Evolutionary conservation across 345 rosid genomes (phyloP), one percentile per base, ranked within the genome.

Genomic region (Euphorbia tirucalli): DNA sequence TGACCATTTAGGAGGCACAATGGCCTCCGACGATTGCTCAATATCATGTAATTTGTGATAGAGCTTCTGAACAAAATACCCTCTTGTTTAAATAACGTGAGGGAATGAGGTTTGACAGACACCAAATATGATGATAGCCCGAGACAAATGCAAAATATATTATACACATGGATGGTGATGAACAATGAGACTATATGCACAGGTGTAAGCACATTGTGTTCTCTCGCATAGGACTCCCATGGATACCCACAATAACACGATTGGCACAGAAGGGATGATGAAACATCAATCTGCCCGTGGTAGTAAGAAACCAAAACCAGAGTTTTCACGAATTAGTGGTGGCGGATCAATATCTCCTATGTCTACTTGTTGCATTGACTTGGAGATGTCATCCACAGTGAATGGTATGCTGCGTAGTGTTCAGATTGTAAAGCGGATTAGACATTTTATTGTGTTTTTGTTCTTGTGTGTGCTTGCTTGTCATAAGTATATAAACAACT

Each of bases 361-460:
- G 81, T 92, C 99, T 65, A 91, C 94, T 86, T 86, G 85, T 73
- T 86, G 83, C 93, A 95, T 86, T 52, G 98, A 86, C 83, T 93
- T 95, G 73, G 99, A 95, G 83, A 95, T 92, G 81, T 95, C 99
- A 72, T 95, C 97, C 76, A 92, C 97, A 11, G 99, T 85, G 82
- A 95, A 95, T 2, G 99, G 99, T 39, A 95, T 95, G 88, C 99
- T 95, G 97, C 79, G 64, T 69, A 58, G 66, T 27, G 50, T 69
- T 76, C 14, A 31, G 68, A 68, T 76, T 65, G 69, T 68, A 50
- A 75, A 24, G 21, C 65, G 62, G 22, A 58, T 60, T 22, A 50
- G 49, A 11, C 0, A 16, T 11, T 2, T 18, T 18, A 30, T 1
- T 13, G 57, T 22, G 22, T 30, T 13, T 43, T 54, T 25, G 67